Conservation (phyloP, 768 basidiomycete species). For the Tremella yokohamensis region DNA sequence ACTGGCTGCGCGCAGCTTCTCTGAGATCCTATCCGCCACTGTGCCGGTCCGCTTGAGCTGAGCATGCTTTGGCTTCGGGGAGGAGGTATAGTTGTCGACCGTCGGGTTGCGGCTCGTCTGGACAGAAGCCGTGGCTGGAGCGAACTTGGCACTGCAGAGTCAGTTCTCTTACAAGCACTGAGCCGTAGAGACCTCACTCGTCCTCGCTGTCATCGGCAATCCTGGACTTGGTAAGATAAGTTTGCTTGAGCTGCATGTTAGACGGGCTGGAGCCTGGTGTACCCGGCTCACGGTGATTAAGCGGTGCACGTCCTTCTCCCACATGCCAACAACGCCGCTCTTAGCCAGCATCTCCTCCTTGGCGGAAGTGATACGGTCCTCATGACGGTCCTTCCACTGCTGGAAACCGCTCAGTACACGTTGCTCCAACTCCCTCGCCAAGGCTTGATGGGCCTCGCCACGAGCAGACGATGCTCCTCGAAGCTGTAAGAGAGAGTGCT, state of each 20-base stretch:
- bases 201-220: constrained; percentile 89
- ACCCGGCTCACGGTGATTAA: constrained; percentile 25
- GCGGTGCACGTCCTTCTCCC: constrained; percentile 45
- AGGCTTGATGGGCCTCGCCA: constrained; percentile 67
- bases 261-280: neutral
- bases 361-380: constrained; percentile 63
- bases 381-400: constrained; percentile 71
- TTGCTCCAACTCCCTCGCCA: constrained; percentile 70
- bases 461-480: constrained; percentile 53
- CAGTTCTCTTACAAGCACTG: neutral
- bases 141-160: constrained; percentile 71
- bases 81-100: constrained; percentile 72
- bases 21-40: constrained; percentile 80
- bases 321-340: constrained; percentile 64
- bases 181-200: constrained; percentile 63
- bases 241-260: constrained; percentile 60
- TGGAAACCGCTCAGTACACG: constrained; percentile 77
- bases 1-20: constrained; percentile 61
- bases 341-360: constrained; percentile 66
- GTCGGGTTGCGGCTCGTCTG: constrained; percentile 5
- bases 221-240: constrained; percentile 72
- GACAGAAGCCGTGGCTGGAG: constrained; percentile 60
- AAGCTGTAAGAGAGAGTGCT: constrained; percentile 53
- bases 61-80: constrained; percentile 58
- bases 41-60: constrained; percentile 56